Base-by-base conservation (phyloP, 2,329 filamentous ascomycete species). In the Ophiostoma piceae region DNA sequence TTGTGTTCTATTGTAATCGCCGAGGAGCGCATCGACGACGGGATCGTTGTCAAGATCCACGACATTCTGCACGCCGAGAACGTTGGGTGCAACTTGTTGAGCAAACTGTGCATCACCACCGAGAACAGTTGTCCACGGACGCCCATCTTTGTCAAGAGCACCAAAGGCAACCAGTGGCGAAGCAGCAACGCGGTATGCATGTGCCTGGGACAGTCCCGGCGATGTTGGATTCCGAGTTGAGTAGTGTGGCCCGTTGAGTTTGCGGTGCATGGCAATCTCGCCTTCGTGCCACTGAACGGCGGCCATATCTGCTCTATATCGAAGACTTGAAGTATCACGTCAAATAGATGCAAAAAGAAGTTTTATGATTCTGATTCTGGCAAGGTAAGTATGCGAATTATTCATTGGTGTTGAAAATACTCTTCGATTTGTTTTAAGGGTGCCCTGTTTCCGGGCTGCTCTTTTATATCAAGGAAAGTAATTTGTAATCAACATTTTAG, bases 41-140 rank as follows among this genome's bases (percentile, higher is more conserved):
- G 92, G 92, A 76, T 96, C 92, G 74, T 87, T 78, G 11, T 75
- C 77, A 39, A 80, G 79, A 73, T 91, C 88, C 2, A 92, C 87
- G 0, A 82, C 77, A 4, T 85, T 85, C 64, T 84, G 83, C 1
- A 93, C 80, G 1, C 87, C 90, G 3, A 96, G 81, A 11, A 92
- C 82, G 1, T 82, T 84, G 57, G 85, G 81, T 1, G 86, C 88
- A 0, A 94, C 79, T 0, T 87, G 84, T 66, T 84, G 82, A 0
- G 87, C 86, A 74, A 94, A 91, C 0, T 90, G 90, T 0, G 84
- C 78, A 71, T 88, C 82, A 19, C 92, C 92, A n/a, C 91, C 91
- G 87, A 90, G 90, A 8, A 96, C 73, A 0, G 90, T 90, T 19
- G 89, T 90, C 92, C 92, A 96, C 1, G 90, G 91, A 26, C 86